Evolutionary conservation across 306 rosid species (phyloP).

Genomic region (Castanopsis chinensis): DNA sequence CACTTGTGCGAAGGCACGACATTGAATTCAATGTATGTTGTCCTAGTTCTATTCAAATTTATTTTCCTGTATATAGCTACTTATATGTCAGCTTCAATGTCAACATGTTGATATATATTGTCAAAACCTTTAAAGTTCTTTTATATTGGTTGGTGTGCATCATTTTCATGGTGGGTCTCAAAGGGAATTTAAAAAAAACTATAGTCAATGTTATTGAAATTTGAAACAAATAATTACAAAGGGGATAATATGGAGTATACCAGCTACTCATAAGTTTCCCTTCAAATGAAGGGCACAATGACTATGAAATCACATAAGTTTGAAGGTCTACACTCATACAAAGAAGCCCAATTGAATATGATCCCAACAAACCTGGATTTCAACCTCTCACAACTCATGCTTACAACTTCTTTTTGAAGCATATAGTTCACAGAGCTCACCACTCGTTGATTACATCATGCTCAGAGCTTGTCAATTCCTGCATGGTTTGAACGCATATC

Average conservation of each 20-base stretch:
- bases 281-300: too few relatives aligned
- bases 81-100: not conserved
- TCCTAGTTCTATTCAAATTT: slow-evolving; percentile 17
- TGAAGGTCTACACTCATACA: too few relatives aligned
- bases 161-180: not conserved
- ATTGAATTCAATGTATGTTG: slow-evolving; percentile 76
- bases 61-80: not conserved
- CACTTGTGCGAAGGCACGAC: slow-evolving; percentile 83
- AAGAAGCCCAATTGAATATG: too few relatives aligned
- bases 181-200: too few relatives aligned
- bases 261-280: too few relatives aligned
- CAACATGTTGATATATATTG: not conserved
- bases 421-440: not conserved
- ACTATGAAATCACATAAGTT: too few relatives aligned
- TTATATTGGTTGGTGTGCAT: not conserved
- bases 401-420: too few relatives aligned
- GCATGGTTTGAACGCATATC: not conserved
- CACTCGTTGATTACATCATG: not conserved
- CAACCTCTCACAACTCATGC: too few relatives aligned
- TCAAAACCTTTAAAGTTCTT: not conserved
- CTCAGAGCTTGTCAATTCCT: not conserved
- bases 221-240: too few relatives aligned
- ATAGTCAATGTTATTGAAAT: too few relatives aligned
- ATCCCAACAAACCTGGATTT: too few relatives aligned
- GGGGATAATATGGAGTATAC: too few relatives aligned